Percentiles rank a stretch among this genome's conserved stretches.
These are phyloP conservation scores for Candida dubliniensis DNA, from an alignment of 1,139 yeast species.

Conservation along the genomic window DNA sequence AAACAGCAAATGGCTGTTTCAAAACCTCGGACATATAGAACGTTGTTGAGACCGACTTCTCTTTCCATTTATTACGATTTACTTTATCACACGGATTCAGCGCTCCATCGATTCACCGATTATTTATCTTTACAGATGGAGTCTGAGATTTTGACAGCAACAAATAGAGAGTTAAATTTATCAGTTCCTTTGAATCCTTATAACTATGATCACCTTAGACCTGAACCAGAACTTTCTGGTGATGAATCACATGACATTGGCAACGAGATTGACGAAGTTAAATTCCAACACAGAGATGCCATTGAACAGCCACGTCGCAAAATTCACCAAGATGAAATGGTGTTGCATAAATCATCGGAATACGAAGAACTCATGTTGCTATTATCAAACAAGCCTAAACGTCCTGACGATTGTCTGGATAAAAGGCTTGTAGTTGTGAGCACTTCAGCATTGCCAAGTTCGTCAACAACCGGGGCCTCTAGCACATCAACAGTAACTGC, in stretches of 20 bases:
- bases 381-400: conserved; percentile 42
- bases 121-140: conserved; percentile 76
- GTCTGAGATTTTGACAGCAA: conserved; percentile 74
- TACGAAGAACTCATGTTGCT: conserved; percentile 85
- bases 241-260: conserved; percentile 32
- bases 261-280: conserved; percentile 31
- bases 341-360: conserved; percentile 73
- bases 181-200: conserved; percentile 73
- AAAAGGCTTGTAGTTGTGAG: conserved; percentile 45
- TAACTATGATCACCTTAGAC: conserved; percentile 45
- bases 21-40: conserved; percentile 70
- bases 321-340: conserved; percentile 47
- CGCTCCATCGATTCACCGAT: conserved; percentile 76
- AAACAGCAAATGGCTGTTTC: conserved; percentile 15
- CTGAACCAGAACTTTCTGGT: conserved; percentile 47
- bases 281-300: conserved; percentile 47
- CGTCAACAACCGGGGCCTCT: conserved; percentile 17
- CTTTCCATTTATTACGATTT: conserved; percentile 82
- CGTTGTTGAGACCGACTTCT: conserved; percentile 78
- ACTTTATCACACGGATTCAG: conserved; percentile 76
- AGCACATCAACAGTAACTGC: conserved; percentile 1
- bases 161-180: conserved; percentile 74
- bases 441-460: conserved; percentile 23
- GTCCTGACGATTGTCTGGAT: conserved; percentile 39
- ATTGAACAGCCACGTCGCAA: conserved; percentile 44